phyloP scores from a whole-genome alignment of 495 filamentous ascomycete genomes.

The Cercophora newfieldiana region DNA sequence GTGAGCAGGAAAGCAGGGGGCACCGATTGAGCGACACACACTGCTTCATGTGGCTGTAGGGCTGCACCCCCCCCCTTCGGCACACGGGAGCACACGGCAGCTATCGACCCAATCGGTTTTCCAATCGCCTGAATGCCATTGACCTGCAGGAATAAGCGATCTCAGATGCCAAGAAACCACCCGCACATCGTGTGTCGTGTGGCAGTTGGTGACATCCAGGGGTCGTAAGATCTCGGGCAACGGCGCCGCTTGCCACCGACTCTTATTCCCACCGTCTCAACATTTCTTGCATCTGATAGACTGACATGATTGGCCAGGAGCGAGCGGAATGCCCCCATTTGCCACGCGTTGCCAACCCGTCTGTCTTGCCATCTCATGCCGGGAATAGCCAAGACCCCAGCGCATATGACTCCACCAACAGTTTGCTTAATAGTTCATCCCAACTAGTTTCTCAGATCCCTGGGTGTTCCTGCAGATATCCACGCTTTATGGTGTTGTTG shows the following conservation, averaged over 20 bases:
- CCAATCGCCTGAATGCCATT: background rate
- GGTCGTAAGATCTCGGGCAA: background rate
- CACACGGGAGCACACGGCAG: too few species aligned
- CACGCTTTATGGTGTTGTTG: too few species aligned
- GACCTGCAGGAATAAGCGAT: background rate
- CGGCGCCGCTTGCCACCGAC: background rate
- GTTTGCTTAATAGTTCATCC: background rate
- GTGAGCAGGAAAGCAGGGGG: background rate
- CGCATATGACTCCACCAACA: too few species aligned
- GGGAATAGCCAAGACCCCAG: too few species aligned
- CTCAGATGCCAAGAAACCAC: background rate
- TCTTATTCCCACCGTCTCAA: too few species aligned
- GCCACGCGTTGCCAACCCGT: too few species aligned
- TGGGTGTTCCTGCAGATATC: too few species aligned
- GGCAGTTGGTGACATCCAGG: background rate
- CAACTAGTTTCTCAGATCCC: too few species aligned
- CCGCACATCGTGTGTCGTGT: background rate
- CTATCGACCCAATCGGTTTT: background rate
- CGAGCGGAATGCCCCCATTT: background rate
- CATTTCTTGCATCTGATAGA: too few species aligned
- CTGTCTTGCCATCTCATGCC: too few species aligned
- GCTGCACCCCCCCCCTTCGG: background rate
- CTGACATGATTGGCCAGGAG: background rate
- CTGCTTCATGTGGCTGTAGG: background rate
- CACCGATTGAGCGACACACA: background rate